These are phyloP conservation scores for Lizonia empirigonia DNA, from an alignment of 2,329 filamentous ascomycete species.

Conservation along the genomic window DNA sequence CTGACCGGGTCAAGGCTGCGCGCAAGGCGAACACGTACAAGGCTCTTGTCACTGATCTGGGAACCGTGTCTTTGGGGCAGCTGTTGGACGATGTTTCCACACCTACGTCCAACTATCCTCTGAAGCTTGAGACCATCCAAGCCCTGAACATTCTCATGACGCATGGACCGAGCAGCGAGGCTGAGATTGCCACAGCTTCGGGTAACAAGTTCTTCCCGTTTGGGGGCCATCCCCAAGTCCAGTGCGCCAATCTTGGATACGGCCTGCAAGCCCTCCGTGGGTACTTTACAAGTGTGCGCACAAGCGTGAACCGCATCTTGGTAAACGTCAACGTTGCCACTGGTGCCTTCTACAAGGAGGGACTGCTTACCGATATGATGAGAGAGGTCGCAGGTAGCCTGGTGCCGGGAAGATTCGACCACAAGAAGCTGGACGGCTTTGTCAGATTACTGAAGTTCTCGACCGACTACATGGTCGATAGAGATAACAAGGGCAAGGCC, in stretches of 20 bases:
- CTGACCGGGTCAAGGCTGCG: slow-evolving; percentile 17
- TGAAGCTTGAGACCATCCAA: slow-evolving; percentile 60
- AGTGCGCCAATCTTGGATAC: slow-evolving; percentile 52
- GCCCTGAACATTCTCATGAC: slow-evolving; percentile 64
- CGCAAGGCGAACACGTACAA: slow-evolving; percentile 28
- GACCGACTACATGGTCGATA: slow-evolving; percentile 49
- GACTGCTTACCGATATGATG: slow-evolving; percentile 47
- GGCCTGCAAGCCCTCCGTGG: slow-evolving; percentile 65
- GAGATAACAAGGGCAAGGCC: slow-evolving; percentile 40
- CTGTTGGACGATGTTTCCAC: slow-evolving; percentile 54
- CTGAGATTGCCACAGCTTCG: slow-evolving; percentile 54
- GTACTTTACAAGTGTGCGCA: slow-evolving; percentile 66
- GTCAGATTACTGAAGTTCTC: slow-evolving; percentile 48
- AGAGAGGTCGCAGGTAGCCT: slow-evolving; percentile 23
- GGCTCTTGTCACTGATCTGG: slow-evolving; percentile 29
- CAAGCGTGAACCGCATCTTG: slow-evolving; percentile 62
- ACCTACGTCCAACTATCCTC: slow-evolving; percentile 48
- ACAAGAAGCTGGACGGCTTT: slow-evolving; percentile 36
- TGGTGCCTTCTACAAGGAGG: slow-evolving; percentile 61
- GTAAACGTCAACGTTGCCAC: slow-evolving; percentile 68
- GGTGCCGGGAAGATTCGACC: slow-evolving; percentile 3
- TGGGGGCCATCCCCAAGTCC: slow-evolving; percentile 53
- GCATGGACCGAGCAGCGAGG: slow-evolving; percentile 52
- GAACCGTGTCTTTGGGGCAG: slow-evolving; percentile 40
- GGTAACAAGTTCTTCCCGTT: slow-evolving; percentile 55